Evolutionary conservation across 148 eudicot genomes (phyloP), one percentile per base, ranked within the genome.

Genomic region (Amaranthus hypochondriacus): DNA sequence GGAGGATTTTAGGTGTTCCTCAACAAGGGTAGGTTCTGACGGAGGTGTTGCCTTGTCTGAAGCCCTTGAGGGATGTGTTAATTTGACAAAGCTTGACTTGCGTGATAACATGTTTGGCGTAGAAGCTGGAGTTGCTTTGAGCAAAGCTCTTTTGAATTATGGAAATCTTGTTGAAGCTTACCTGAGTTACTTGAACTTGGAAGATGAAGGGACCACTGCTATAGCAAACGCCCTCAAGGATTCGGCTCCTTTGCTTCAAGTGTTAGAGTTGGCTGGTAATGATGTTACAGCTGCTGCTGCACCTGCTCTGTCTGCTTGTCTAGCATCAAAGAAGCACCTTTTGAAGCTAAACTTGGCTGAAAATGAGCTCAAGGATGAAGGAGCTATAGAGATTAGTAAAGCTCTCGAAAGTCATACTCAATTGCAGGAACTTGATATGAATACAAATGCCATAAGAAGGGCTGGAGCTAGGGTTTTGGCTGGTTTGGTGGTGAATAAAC

Each of bases 81-180:
- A 75, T 54, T 55, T 89, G 42, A 85, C 78, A 76, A 89, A 87
- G 71, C 81, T 89, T 10, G 94, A 89, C 74, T 62, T 89, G 74
- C 86, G 94, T 6, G 94, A 89, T 76, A 89, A 89, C 67, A 84
- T 89, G 86, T 89, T 89, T 89, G 94, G 94, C 28, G 80, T 81
- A 43, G 89, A 87, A 73, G 86, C 94, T 48, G 94, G 91, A 57
- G 43, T 89, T 54, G 82, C 88, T 66, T 77, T 89, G 83, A 80
- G 89, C 70, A 81, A 80, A 70, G 75, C 71, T 52, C 58, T 89
- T 63, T 67, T 82, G 12, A 77, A 54, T 59, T 81, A 82, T 74
- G 66, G 75, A 10, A 79, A 73, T 84, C 82, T 89, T 11, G 71
- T 76, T 3, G 94, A 89, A 69, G 72, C 84, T 2, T 89, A 89